Evolutionary conservation across 2,329 filamentous ascomycete species (phyloP).

Genomic region (Exophiala sideris): DNA sequence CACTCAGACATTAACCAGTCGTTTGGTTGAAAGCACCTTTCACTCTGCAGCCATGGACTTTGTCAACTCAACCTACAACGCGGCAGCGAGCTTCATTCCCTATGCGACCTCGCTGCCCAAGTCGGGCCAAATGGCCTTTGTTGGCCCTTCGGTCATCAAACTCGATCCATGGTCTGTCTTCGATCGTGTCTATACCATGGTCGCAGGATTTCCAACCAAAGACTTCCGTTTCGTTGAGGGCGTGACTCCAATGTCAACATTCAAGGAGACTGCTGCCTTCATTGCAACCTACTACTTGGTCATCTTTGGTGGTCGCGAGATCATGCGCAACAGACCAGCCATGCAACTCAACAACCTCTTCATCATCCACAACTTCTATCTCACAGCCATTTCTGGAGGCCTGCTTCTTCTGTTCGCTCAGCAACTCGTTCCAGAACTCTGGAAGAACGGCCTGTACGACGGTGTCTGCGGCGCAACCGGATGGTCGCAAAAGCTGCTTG

Average conservation of each 20-base stretch:
- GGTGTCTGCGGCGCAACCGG: conserved; percentile 73
- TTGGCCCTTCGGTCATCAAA: not conserved
- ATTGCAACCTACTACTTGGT: conserved; percentile 80
- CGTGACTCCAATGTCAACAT: conserved; percentile 78
- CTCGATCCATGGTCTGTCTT: conserved; percentile 77
- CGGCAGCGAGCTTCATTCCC: conserved; percentile 8
- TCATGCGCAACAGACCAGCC: conserved; percentile 64
- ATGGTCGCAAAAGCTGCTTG: conserved; percentile 89
- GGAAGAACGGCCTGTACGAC: conserved; percentile 78
- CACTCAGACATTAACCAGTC: not conserved
- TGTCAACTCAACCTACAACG: conserved; percentile 17
- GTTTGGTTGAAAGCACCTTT: not conserved
- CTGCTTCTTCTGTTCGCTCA: conserved; percentile 84
- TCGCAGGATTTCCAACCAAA: conserved; percentile 71
- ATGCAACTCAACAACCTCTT: conserved; percentile 73
- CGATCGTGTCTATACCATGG: conserved; percentile 69
- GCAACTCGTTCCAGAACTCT: conserved; percentile 84
- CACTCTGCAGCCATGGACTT: conserved; percentile 8
- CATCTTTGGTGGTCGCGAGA: conserved; percentile 81
- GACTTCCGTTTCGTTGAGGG: conserved; percentile 77
- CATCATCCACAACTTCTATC: conserved; percentile 93
- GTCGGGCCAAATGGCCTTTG: not conserved
- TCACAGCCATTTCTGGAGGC: conserved; percentile 77
- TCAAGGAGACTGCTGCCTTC: conserved; percentile 71
- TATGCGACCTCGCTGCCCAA: conserved; percentile 1